Evolutionary conservation across 768 basidiomycete genomes (phyloP).

Genomic region (Suillus clintonianus): DNA sequence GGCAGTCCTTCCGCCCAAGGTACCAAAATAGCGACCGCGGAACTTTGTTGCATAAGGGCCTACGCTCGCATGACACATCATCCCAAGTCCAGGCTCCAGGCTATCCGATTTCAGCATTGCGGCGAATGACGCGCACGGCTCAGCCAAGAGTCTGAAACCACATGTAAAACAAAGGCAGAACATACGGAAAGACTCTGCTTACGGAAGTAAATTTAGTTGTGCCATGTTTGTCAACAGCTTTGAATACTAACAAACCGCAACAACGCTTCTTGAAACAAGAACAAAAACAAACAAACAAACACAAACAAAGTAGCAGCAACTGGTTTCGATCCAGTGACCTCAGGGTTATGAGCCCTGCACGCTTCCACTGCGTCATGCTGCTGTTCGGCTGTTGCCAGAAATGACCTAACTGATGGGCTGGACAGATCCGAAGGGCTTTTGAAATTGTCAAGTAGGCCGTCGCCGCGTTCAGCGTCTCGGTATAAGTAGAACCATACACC

Average conservation of each 20-base stretch:
- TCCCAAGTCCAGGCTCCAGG: background rate
- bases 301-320: too few species aligned
- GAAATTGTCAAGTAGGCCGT: too few species aligned
- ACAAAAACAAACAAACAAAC: too few species aligned
- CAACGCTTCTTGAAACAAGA: slow-evolving; percentile 4
- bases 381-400: background rate
- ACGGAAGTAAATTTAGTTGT: background rate
- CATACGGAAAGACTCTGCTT: background rate
- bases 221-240: background rate
- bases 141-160: background rate
- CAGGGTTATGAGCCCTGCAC: too few species aligned
- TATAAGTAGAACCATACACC: background rate
- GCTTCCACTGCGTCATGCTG: too few species aligned
- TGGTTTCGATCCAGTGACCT: too few species aligned
- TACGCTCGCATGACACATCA: background rate
- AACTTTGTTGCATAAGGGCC: background rate
- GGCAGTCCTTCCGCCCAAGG: background rate
- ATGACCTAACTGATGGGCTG: background rate
- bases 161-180: background rate
- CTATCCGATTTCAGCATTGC: background rate
- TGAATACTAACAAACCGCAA: slow-evolving; percentile 8
- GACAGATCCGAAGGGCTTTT: too few species aligned
- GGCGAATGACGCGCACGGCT: background rate
- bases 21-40: slow-evolving; percentile 1
- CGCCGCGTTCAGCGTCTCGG: too few species aligned